Conservation (phyloP, 805 yeast species). For the Hanseniaspora occidentalis region DNA sequence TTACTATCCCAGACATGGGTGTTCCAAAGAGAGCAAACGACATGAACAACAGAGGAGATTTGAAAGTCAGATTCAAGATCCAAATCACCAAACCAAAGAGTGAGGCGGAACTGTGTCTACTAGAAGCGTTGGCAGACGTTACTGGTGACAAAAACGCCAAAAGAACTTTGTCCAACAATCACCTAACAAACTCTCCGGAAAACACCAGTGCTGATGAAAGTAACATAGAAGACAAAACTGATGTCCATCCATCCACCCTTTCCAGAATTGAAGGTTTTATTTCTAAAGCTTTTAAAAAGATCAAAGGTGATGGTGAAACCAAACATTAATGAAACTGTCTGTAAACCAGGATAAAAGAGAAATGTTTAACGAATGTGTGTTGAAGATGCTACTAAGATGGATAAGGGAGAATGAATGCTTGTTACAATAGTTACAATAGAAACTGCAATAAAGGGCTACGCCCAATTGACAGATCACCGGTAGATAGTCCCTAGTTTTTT, state of each 20-base stretch:
- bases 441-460: too few species aligned
- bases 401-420: too few species aligned
- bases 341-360: too few species aligned
- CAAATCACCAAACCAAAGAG: constrained; percentile 62
- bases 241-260: constrained; percentile 22
- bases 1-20: constrained; percentile 78
- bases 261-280: constrained; percentile 47
- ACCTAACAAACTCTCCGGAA: too few species aligned
- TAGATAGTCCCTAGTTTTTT: too few species aligned
- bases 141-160: constrained; percentile 70
- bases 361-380: too few species aligned
- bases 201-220: not conserved
- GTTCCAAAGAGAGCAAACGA: constrained; percentile 52
- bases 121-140: constrained; percentile 92
- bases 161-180: constrained; percentile 28
- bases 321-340: too few species aligned
- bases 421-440: too few species aligned
- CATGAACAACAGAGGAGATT: constrained; percentile 50
- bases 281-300: constrained; percentile 42
- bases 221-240: constrained; percentile 2
- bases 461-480: too few species aligned
- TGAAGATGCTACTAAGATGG: too few species aligned
- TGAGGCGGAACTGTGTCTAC: constrained; percentile 73
- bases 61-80: constrained; percentile 63
- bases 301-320: constrained; percentile 21